Percentiles rank a stretch among this genome's conserved stretches.
These are phyloP conservation scores for Bruguiera sexangula DNA, from an alignment of 345 rosid genomes.

Conservation along the genomic window DNA sequence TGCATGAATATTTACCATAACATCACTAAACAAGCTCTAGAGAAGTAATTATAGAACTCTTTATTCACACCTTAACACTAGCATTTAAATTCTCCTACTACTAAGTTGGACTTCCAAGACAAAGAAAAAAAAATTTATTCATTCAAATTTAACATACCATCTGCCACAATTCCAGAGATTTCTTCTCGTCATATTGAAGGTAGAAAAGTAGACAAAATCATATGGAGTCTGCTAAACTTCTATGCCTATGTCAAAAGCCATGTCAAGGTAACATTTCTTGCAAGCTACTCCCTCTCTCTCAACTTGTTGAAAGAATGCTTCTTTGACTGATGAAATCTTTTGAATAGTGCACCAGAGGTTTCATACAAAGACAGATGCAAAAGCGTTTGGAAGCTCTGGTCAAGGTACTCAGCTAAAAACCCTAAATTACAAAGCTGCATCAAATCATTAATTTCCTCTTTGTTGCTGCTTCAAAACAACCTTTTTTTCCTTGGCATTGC, in stretches of 20 bases:
- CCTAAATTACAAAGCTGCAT: constrained; percentile 11
- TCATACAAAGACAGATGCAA: constrained; percentile 80
- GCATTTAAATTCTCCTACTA: not conserved
- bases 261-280: constrained; percentile 55
- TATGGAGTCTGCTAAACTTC: constrained; percentile 81
- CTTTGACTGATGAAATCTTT: constrained; percentile 19
- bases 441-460: not conserved
- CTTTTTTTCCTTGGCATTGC: not conserved
- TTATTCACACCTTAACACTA: not conserved
- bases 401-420: constrained; percentile 46
- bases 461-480: not conserved
- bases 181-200: constrained; percentile 59
- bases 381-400: constrained; percentile 64
- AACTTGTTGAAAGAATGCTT: not conserved
- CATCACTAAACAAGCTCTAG: not conserved
- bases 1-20: constrained; percentile 1
- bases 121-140: too few species aligned
- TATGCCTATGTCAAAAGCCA: constrained; percentile 71
- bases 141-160: too few species aligned
- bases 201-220: constrained; percentile 65
- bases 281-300: not conserved
- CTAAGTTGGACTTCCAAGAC: too few species aligned
- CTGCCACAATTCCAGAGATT: constrained; percentile 45
- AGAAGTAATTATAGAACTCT: not conserved
- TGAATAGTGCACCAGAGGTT: constrained; percentile 73